phyloP scores from a whole-genome alignment of 2,329 filamentous ascomycete genomes.

The Trichoderma endophyticum region DNA sequence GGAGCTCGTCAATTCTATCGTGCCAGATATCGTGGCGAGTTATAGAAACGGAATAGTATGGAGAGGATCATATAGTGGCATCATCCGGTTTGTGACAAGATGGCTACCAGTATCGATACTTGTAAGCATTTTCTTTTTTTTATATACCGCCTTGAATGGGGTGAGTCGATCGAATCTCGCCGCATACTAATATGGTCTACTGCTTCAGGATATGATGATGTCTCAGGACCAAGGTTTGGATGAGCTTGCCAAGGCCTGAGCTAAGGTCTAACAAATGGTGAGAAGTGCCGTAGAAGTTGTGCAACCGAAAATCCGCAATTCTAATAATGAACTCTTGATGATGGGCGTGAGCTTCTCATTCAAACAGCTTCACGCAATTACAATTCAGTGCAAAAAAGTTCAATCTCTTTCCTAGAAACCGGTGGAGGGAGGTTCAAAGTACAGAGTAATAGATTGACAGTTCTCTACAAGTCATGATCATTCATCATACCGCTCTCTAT shows the following conservation, averaged over 20 bases:
- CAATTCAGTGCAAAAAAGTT: neutral
- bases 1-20: neutral
- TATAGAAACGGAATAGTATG: neutral
- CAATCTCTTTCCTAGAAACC: neutral
- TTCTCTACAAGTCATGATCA: neutral
- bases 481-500: too few relatives aligned
- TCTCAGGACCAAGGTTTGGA: conserved; percentile 6
- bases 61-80: conserved; percentile 7
- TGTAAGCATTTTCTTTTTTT: neutral
- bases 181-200: neutral
- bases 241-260: neutral
- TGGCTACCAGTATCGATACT: conserved; percentile 12
- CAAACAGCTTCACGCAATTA: neutral
- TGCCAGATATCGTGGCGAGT: conserved; percentile 8
- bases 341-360: neutral
- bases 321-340: neutral
- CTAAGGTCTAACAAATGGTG: neutral
- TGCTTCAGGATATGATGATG: neutral
- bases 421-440: neutral
- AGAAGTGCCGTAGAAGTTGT: neutral
- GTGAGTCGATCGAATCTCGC: too few relatives aligned
- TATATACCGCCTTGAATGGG: neutral
- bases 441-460: neutral
- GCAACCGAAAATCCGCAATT: neutral
- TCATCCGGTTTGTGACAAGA: conserved; percentile 7